Percentiles rank a stretch among this genome's conserved stretches.
Evolutionary conservation across 2,329 filamentous ascomycete genomes (phyloP).

Genomic region (Tetracladium maxilliforme): DNA sequence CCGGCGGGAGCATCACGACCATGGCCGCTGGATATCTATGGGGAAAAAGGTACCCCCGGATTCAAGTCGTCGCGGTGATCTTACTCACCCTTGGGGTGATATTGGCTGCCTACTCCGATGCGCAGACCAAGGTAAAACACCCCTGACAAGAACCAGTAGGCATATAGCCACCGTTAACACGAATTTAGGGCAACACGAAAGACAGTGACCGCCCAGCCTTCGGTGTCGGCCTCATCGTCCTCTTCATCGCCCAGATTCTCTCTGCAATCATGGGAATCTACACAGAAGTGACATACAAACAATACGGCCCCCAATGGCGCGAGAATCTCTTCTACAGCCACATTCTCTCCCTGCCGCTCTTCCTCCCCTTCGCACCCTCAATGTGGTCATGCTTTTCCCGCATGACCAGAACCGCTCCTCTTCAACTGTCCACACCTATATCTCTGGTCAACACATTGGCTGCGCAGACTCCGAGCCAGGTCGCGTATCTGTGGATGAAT

Average conservation of each 20-base stretch:
- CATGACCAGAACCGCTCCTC: slow-evolving; percentile 47
- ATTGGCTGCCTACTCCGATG: slow-evolving; percentile 79
- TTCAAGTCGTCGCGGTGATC: slow-evolving; percentile 70
- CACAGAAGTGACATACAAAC: slow-evolving; percentile 77
- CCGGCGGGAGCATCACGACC: slow-evolving; percentile 89
- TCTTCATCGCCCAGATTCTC: slow-evolving; percentile 78
- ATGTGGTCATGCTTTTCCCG: slow-evolving; percentile 48
- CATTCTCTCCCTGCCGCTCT: slow-evolving; percentile 60
- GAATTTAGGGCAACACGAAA: slow-evolving; percentile 2
- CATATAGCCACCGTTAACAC: slow-evolving; percentile 1
- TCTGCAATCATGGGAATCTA: slow-evolving; percentile 93
- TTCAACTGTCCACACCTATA: slow-evolving; percentile 34
- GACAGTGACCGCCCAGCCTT: slow-evolving; percentile 26
- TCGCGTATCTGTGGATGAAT: slow-evolving; percentile 59
- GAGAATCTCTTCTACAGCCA: slow-evolving; percentile 95
- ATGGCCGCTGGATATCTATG: slow-evolving; percentile 81
- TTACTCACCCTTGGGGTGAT: slow-evolving; percentile 79
- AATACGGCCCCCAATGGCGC: slow-evolving; percentile 80
- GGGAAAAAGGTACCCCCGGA: slow-evolving; percentile 68
- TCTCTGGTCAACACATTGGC: slow-evolving; percentile 8
- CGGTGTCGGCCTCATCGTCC: slow-evolving; percentile 60
- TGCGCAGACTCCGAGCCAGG: slow-evolving; percentile 43
- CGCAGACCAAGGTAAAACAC: slow-evolving; percentile 56
- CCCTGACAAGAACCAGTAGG: slow-evolving; percentile 3
- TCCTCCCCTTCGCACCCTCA: slow-evolving; percentile 54